Percentiles rank a stretch among this genome's conserved stretches.
Evolutionary conservation across 306 rosid species (phyloP).

Genomic region (Cyamopsis tetragonoloba): DNA sequence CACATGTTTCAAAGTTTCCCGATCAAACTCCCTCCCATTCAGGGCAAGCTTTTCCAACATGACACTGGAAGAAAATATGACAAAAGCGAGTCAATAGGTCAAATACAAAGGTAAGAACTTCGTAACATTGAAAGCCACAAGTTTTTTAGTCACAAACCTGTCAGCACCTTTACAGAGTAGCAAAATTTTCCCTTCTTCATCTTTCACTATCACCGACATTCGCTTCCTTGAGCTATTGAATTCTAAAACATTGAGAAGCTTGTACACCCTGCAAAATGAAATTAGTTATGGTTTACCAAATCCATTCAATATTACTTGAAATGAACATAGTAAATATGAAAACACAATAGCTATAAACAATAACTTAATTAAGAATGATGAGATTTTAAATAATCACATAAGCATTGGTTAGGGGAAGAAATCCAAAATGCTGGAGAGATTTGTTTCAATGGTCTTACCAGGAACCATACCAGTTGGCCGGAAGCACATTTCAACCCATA

Average conservation of each 20-base stretch:
- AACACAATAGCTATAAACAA: not conserved
- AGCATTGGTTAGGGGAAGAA: not conserved
- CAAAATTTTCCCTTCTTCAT: slow-evolving; percentile 56
- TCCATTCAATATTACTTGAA: not conserved
- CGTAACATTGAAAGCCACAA: slow-evolving; percentile 1
- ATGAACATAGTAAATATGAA: not conserved
- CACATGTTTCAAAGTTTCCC: slow-evolving; percentile 58
- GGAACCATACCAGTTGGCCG: not conserved
- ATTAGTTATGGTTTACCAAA: not conserved
- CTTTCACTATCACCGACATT: slow-evolving; percentile 83
- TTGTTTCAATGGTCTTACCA: not conserved
- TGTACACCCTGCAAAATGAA: slow-evolving; percentile 48
- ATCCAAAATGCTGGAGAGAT: not conserved
- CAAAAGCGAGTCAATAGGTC: slow-evolving; percentile 5
- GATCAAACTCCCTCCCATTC: slow-evolving; percentile 59
- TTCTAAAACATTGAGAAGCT: slow-evolving; percentile 77
- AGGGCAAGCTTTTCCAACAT: slow-evolving; percentile 75
- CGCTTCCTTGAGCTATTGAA: slow-evolving; percentile 78
- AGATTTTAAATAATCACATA: not conserved
- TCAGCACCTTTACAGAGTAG: slow-evolving; percentile 87
- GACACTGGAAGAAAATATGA: slow-evolving; percentile 53
- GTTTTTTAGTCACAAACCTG: slow-evolving; percentile 49
- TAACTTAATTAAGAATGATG: not conserved
- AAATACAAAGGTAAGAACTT: slow-evolving; percentile 12
- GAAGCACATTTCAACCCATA: not conserved